phyloP scores from a whole-genome alignment of 2,329 filamentous ascomycete genomes.

The Aspergillus sojae region DNA sequence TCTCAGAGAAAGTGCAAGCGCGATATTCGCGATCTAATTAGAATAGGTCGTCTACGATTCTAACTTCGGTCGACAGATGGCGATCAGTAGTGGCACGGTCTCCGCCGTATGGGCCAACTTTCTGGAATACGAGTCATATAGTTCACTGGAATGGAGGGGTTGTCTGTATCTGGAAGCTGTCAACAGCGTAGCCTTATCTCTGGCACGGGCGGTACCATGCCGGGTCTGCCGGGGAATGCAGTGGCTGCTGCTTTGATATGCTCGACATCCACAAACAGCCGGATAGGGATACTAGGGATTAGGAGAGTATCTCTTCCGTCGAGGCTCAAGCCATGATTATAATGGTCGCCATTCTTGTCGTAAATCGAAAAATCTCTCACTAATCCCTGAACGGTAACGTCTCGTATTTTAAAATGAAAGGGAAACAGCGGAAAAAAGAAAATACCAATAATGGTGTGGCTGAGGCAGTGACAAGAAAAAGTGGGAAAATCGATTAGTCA shows the following conservation, averaged over 20 bases:
- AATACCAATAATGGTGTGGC: slow-evolving; percentile 10
- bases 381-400: background rate
- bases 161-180: background rate
- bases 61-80: background rate
- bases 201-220: background rate
- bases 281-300: background rate
- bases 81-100: slow-evolving; percentile 2
- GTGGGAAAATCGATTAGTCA: slow-evolving; percentile 8
- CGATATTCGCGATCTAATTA: background rate
- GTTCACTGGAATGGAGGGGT: background rate
- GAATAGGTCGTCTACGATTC: background rate
- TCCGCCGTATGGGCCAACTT: background rate
- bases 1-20: background rate
- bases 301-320: background rate
- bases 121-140: background rate
- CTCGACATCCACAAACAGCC: background rate
- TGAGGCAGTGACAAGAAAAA: slow-evolving; percentile 4
- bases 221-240: slow-evolving; percentile 3
- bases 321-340: background rate
- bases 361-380: background rate
- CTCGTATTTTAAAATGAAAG: slow-evolving; percentile 1
- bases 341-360: background rate
- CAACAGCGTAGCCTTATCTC: background rate
- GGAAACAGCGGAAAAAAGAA: background rate
- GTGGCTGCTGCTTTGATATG: background rate